Percentiles rank a stretch among this genome's conserved stretches.
Conservation (phyloP, 2,329 filamentous ascomycete species). For the Cytospora chrysosperma region DNA sequence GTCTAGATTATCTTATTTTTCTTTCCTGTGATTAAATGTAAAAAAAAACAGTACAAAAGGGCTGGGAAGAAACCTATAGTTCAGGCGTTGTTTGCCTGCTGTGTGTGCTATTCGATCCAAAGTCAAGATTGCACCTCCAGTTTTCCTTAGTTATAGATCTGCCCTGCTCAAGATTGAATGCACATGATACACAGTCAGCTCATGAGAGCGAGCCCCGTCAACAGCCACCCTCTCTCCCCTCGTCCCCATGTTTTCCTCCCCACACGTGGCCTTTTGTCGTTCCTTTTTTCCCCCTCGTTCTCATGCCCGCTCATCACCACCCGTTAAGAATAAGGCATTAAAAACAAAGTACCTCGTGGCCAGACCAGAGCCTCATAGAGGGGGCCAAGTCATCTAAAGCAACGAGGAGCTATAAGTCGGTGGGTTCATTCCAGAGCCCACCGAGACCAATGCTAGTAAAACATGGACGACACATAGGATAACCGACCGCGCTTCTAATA, state of each 20-base stretch:
- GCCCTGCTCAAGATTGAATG: not conserved
- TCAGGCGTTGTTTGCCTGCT: slow-evolving; percentile 17
- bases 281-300: slow-evolving; percentile 3
- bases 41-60: slow-evolving; percentile 19
- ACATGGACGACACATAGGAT: slow-evolving; percentile 24
- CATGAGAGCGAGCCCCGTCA: not conserved
- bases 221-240: slow-evolving; percentile 16
- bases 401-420: slow-evolving; percentile 23
- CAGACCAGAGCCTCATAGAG: slow-evolving; percentile 37
- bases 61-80: slow-evolving; percentile 15
- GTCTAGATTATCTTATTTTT: slow-evolving; percentile 19
- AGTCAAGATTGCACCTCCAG: not conserved
- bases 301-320: slow-evolving; percentile 23
- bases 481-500: slow-evolving; percentile 17
- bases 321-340: slow-evolving; percentile 27
- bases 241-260: slow-evolving; percentile 24
- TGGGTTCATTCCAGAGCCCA: slow-evolving; percentile 13
- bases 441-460: slow-evolving; percentile 23
- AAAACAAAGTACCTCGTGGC: slow-evolving; percentile 31
- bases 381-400: slow-evolving; percentile 33
- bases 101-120: slow-evolving; percentile 15
- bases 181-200: slow-evolving; percentile 12
- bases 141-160: not conserved
- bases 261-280: slow-evolving; percentile 18
- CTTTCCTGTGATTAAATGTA: slow-evolving; percentile 13